A percentile compares a stretch with the other conserved stretches of the same genome.
phyloP scores from a whole-genome alignment of 495 filamentous ascomycete species.

The Talaromyces nanjingensis region DNA sequence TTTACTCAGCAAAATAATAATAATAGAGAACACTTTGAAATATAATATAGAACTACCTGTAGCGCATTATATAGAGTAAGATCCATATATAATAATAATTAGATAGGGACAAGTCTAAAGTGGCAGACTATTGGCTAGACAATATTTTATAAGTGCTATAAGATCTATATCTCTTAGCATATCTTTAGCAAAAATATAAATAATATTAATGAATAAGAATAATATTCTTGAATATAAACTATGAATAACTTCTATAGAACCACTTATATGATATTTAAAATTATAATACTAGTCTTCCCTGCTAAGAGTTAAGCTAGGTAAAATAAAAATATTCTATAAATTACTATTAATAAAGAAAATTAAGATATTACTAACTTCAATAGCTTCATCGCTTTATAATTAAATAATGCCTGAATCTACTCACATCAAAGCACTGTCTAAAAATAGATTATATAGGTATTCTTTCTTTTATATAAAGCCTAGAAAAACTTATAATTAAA shows the following conservation, averaged over 20 bases:
- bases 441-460: no score
- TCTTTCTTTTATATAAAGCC: no score
- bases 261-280: conserved; percentile 10
- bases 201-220: conserved; percentile 1
- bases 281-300: conserved; percentile 7
- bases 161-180: not conserved
- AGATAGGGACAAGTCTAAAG: conserved; percentile 9
- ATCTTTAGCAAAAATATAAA: conserved; percentile 11
- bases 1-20: not conserved
- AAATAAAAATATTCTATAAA: not conserved
- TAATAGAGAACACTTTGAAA: not conserved
- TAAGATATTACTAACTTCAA: no score
- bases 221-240: conserved; percentile 15
- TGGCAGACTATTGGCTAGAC: conserved; percentile 7
- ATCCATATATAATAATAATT: conserved; percentile 6
- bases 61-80: not conserved
- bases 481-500: no score
- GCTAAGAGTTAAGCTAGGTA: not conserved
- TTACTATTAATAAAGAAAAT: no score
- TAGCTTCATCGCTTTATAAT: no score
- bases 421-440: no score
- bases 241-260: not conserved
- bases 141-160: conserved; percentile 11
- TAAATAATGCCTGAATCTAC: no score
- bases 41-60: not conserved